These are phyloP conservation scores for Graphilbum sp. DNA, from an alignment of 2,329 filamentous ascomycete species.

Conservation along the genomic window DNA sequence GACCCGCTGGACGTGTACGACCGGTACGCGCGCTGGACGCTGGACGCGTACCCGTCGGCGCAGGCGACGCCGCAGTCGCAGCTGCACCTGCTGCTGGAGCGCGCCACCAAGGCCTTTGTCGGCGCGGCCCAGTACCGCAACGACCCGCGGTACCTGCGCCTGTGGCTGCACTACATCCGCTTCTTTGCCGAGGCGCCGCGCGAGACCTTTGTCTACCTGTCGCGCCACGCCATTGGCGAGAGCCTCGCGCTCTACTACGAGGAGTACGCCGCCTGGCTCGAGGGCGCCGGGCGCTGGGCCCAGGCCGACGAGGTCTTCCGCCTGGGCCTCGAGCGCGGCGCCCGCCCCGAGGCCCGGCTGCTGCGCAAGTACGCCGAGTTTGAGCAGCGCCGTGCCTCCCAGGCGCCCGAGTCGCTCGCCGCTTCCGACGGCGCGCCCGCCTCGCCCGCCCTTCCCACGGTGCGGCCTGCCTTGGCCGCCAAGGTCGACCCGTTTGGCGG, in stretches of 20 bases:
- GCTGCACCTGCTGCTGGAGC: conserved; percentile 74
- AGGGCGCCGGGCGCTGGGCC: conserved; percentile 64
- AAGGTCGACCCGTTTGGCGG: conserved; percentile 80
- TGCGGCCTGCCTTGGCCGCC: conserved; percentile 67
- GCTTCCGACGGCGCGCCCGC: conserved; percentile 39
- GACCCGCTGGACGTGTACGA: conserved; percentile 93
- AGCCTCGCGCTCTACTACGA: conserved; percentile 85
- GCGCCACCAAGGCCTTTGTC: conserved; percentile 81
- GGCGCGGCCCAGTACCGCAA: conserved; percentile 82
- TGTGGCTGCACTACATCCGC: conserved; percentile 89
- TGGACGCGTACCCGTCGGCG: conserved; percentile 86
- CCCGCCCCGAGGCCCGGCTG: conserved; percentile 64
- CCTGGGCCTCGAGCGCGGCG: conserved; percentile 76
- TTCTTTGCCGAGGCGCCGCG: conserved; percentile 87
- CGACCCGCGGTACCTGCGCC: conserved; percentile 78
- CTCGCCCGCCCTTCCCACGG: conserved; percentile 72
- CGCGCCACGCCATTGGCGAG: conserved; percentile 78
- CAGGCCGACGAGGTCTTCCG: conserved; percentile 93
- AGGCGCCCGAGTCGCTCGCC: conserved; percentile 31
- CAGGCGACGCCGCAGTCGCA: conserved; percentile 88
- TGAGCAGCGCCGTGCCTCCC: conserved; percentile 54
- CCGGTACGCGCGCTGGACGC: conserved; percentile 91
- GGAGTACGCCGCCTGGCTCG: conserved; percentile 88
- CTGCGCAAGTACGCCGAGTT: conserved; percentile 88
- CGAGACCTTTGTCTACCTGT: conserved; percentile 82